Base-by-base conservation (phyloP, 1,284 basidiomycete genomes). In the Fomitopsis betulina region DNA sequence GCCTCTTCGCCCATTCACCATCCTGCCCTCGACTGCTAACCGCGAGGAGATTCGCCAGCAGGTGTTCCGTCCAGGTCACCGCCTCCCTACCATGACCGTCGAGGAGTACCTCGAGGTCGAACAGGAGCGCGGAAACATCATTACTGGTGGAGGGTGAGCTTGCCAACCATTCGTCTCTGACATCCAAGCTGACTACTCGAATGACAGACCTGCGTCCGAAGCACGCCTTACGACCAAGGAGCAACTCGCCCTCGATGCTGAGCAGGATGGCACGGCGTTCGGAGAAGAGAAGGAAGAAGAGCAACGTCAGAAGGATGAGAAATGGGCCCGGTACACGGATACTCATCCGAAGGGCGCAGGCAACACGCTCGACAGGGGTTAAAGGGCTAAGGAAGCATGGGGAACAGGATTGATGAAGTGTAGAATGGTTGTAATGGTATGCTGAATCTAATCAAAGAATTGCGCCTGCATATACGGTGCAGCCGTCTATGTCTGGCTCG, bases 61-160 rank as follows among this genome's bases (percentile, higher is more conserved):
- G 67, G 95, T 98, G 2, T 99, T 98, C 75, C 83, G 87, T 15
- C 84, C 93, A 3, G 84, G 83, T n/a, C 86, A 98, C 71, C 83
- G 90, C 23, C 77, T 99, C 32, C 96, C 96, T 3, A 96, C 94
- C 0, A 98, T 99, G 97, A 85, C 90, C 1, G 87, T 99, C 64
- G 96, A 99, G 68, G 93, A 99, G 72, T 98, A 96, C 69, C 81
- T 99, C 23, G 87, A 91, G 64, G 87, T 95, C 60, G 96, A 99
- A 71, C 76, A 80, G 55, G 77, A 87, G 60, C 77, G 92, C 54
- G 95, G 96, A 0, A 96, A 94, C 58, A 87, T 98, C 66, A 86
- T 98, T 60, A 80, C 85, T 3, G 91, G 90, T 33, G 92, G 93
- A 74, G 94, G 93, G 92, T 93, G 69, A 72, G 89, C 73, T 37